Percentiles rank a stretch among this genome's conserved stretches.
These are phyloP conservation scores for Colletotrichum siamense DNA, from an alignment of 2,329 filamentous ascomycete genomes.

Conservation along the genomic window DNA sequence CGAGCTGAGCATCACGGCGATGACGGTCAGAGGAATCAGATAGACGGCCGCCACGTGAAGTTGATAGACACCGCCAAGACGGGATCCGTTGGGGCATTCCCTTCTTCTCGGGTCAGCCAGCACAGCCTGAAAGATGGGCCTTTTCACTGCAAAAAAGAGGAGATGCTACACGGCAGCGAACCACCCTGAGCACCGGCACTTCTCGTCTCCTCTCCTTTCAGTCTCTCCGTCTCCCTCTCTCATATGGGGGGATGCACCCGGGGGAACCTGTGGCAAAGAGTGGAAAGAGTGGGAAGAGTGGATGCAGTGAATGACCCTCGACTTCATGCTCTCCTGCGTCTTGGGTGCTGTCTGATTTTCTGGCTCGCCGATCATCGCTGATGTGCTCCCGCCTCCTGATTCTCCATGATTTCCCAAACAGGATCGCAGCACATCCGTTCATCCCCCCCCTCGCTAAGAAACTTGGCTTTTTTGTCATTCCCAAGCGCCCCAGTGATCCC, in stretches of 20 bases:
- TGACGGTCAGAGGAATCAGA: neutral
- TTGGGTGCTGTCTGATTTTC: constrained; percentile 8
- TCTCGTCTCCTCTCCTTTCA: neutral
- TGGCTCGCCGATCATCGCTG: constrained; percentile 13
- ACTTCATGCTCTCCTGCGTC: neutral
- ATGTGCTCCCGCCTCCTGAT: neutral
- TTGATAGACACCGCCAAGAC: constrained; percentile 3
- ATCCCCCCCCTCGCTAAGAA: constrained; percentile 13
- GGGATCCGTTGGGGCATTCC: constrained; percentile 3
- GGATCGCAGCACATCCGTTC: constrained; percentile 16
- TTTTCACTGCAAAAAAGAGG: neutral
- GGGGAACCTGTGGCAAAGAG: neutral
- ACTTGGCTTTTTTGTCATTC: constrained; percentile 11
- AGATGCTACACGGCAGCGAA: neutral
- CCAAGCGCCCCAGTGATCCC: neutral
- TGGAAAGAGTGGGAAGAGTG: neutral
- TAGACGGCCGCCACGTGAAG: neutral
- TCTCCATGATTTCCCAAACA: constrained; percentile 20
- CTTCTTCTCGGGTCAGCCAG: neutral
- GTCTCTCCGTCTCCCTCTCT: neutral
- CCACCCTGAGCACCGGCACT: neutral
- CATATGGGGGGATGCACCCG: neutral
- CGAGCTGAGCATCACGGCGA: neutral
- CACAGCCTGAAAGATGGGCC: neutral
- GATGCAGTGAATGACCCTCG: neutral